Conservation (phyloP, 2,329 filamentous ascomycete species). For the Pseudocercospora musae region DNA sequence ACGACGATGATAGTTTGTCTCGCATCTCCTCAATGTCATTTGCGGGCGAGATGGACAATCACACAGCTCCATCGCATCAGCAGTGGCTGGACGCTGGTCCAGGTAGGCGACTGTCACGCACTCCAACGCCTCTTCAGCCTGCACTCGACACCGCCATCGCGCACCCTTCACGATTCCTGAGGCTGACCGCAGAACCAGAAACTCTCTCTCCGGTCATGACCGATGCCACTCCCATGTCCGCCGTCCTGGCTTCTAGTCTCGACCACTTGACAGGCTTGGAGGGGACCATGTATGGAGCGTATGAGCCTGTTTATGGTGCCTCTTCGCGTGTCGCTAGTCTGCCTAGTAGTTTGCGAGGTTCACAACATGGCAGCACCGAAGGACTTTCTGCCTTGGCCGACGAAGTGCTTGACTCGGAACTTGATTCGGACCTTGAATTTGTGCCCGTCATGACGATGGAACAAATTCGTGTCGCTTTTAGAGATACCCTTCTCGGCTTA, state of each 20-base stretch:
- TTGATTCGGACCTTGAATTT: constrained; percentile 85
- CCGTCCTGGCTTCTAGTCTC: constrained; percentile 11
- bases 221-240: constrained; percentile 4
- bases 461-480: constrained; percentile 78
- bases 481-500: constrained; percentile 87
- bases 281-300: constrained; percentile 73
- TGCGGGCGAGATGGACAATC: constrained; percentile 16
- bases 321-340: constrained; percentile 69
- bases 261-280: constrained; percentile 58
- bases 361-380: constrained; percentile 46
- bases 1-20: constrained; percentile 36
- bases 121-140: constrained; percentile 25
- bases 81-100: constrained; percentile 16
- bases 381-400: constrained; percentile 43
- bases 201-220: constrained; percentile 17
- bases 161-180: constrained; percentile 18
- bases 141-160: constrained; percentile 13
- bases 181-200: constrained; percentile 31
- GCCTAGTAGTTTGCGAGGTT: constrained; percentile 60
- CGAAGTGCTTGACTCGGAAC: constrained; percentile 56
- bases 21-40: constrained; percentile 36
- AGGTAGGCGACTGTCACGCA: constrained; percentile 28
- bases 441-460: constrained; percentile 89
- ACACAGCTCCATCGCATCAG: constrained; percentile 12
- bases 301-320: constrained; percentile 44